phyloP scores from a whole-genome alignment of 2,329 filamentous ascomycete species.

The Cercospora janseana region DNA sequence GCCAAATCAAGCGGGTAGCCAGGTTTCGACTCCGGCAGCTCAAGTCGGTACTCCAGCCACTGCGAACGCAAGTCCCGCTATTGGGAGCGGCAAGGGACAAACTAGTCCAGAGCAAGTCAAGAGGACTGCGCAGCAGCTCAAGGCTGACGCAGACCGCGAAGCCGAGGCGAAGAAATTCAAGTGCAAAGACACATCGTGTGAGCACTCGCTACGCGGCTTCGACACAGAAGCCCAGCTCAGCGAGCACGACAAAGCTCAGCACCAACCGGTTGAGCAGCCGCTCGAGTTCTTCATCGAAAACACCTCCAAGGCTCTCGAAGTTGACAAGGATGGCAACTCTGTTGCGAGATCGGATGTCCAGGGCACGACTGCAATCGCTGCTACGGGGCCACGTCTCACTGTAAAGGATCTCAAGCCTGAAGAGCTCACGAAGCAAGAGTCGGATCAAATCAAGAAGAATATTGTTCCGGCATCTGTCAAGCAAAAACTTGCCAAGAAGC shows the following conservation, averaged over 20 bases:
- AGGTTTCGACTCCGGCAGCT: constrained; percentile 43
- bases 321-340: constrained; percentile 49
- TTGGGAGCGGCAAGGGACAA: constrained; percentile 37
- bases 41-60: constrained; percentile 38
- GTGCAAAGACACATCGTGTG: constrained; percentile 54
- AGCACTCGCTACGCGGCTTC: constrained; percentile 55
- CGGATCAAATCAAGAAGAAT: constrained; percentile 18
- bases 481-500: constrained; percentile 24
- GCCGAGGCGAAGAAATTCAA: constrained; percentile 51
- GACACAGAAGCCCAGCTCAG: constrained; percentile 48
- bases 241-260: constrained; percentile 54
- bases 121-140: constrained; percentile 35
- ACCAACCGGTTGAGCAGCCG: constrained; percentile 55
- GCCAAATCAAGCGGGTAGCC: constrained; percentile 41
- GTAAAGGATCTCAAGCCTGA: constrained; percentile 20
- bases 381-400: constrained; percentile 18
- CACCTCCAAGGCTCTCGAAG: constrained; percentile 44
- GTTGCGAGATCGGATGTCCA: constrained; percentile 31
- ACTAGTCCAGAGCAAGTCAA: constrained; percentile 49
- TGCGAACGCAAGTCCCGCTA: constrained; percentile 41
- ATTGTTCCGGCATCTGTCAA: constrained; percentile 15
- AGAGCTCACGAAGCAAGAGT: constrained; percentile 20
- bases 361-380: constrained; percentile 5
- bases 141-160: constrained; percentile 44
- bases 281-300: constrained; percentile 57